Base-by-base conservation (phyloP, 148 eudicot species). In the Chenopodium berlandieri region DNA sequence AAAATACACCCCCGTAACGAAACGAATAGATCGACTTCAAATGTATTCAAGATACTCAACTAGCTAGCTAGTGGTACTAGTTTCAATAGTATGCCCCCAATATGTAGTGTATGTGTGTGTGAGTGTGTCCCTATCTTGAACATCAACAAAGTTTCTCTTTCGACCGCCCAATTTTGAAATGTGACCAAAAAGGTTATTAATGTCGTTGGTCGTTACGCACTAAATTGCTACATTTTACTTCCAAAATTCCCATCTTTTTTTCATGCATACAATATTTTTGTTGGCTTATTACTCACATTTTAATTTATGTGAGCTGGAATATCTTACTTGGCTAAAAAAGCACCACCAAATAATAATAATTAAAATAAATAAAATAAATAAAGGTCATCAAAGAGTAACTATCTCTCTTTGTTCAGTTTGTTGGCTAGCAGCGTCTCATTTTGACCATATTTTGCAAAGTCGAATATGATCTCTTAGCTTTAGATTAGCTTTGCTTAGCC, bases 111-210 rank as follows among this genome's bases (percentile, higher is more conserved):
- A 13, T 48, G 14, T 48, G 40, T 71, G 34, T 65, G 75, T 32
- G 14, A 31, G 40, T 71, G 34, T 65, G 75, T 83, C 86, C 52
- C 69, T 69, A 80, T 60, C 86, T 75, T 75, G 34, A 75, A 75
- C 30, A 75, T 68, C 63, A 44, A 76, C 56, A 79, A 77, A 60
- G 9, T 68, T 75, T 46, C 54, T 31, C 73, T 75, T 80, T 80
- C 69, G 69, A 84, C 86, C 83, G 83, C 74, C 86, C 81, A 75
- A 63, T 4, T 40, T 84, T 84, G 83, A 84, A 79, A 44, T 84
- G 83, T 75, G 65, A 76, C 86, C 86, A 54, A 13, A 84, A 84
- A 84, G 86, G 52, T 25, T 47, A 71, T 76, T 69, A 70, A 68
- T 81, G 86, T 84, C 86, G 71, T 75, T 75, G 76, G 76, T 46